A percentile compares a stretch with the other conserved stretches of the same genome.
Conservation (phyloP, 169 alveolate genomes). For the Plasmodium inui region DNA sequence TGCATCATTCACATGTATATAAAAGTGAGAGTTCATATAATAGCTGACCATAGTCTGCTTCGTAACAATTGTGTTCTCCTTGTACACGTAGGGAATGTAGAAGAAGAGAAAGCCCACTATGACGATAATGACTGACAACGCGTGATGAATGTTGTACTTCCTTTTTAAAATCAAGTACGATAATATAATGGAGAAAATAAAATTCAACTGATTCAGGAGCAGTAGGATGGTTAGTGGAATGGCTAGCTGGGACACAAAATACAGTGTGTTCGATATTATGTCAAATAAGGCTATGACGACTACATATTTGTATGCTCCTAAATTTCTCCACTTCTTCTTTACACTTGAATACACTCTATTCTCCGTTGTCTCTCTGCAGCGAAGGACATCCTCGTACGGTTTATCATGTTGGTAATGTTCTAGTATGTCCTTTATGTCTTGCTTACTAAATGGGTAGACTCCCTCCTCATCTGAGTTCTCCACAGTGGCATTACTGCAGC, state of each 20-base stretch:
- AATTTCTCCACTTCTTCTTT: slow-evolving; percentile 4
- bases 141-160: slow-evolving; percentile 51
- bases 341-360: not conserved
- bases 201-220: slow-evolving; percentile 59
- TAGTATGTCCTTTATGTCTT: slow-evolving; percentile 17
- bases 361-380: not conserved
- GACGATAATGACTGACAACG: slow-evolving; percentile 40
- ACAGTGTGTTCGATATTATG: slow-evolving; percentile 43
- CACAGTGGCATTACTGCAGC: not conserved
- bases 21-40: slow-evolving; percentile 24
- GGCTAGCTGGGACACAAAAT: slow-evolving; percentile 72
- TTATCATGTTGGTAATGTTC: slow-evolving; percentile 11
- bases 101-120: slow-evolving; percentile 50
- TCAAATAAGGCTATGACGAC: slow-evolving; percentile 35
- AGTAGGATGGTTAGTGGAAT: slow-evolving; percentile 60
- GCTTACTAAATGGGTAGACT: not conserved
- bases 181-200: slow-evolving; percentile 65
- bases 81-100: slow-evolving; percentile 51
- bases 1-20: slow-evolving; percentile 6
- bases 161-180: slow-evolving; percentile 54
- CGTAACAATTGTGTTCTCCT: not conserved
- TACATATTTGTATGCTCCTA: slow-evolving; percentile 66
- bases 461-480: slow-evolving; percentile 5
- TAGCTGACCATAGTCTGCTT: slow-evolving; percentile 14
- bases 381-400: not conserved